Evolutionary conservation across 495 filamentous ascomycete genomes (phyloP), one percentile per base, ranked within the genome.

Genomic region (Mycothermus thermophilus): DNA sequence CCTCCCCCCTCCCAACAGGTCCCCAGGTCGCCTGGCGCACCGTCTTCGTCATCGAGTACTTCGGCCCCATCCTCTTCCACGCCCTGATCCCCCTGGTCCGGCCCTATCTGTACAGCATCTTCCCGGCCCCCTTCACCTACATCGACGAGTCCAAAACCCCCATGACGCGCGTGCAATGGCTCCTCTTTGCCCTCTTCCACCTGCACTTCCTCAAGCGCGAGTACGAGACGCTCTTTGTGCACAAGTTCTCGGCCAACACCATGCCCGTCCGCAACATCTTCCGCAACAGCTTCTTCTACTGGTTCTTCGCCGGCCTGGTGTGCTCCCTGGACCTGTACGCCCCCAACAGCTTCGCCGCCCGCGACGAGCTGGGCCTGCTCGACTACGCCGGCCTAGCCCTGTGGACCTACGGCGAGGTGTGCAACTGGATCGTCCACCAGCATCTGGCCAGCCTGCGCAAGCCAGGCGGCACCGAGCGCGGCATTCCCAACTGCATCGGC

Each of bases 121-220:
- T n/a, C n/a, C n/a, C n/a, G n/a, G 59, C 62, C 40, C 59, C 69
- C 34, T 74, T 52, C 55, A 60, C 51, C 31, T 54, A 51, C 52
- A 51, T 60, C 35, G 56, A 43, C 41, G 46, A 47, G 40, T 27
- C 35, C 33, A 43, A 41, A 32, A 48, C 66, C 15, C 60, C 60
- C 47, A 37, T 79, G 33, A 77, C 80, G 18, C 55, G 64, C 31
- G 60, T 72, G 3, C 87, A 94, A 52, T 70, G 68, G 38, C 64
- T 92, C 14, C 69, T 80, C 33, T 77, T 83, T 49, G 57, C 58
- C 28, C 70, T 92, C 32, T 69, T 90, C 43, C 69, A 67, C 34
- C 51, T 79, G 19, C 88, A 97, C 65, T 97, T 95, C 68, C 44
- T 84, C 46, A 97, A 97, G 67, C 85, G 90, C 48, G 92, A 96